Conservation (phyloP, 2,329 filamentous ascomycete genomes). For the Laburnicola sp. region DNA sequence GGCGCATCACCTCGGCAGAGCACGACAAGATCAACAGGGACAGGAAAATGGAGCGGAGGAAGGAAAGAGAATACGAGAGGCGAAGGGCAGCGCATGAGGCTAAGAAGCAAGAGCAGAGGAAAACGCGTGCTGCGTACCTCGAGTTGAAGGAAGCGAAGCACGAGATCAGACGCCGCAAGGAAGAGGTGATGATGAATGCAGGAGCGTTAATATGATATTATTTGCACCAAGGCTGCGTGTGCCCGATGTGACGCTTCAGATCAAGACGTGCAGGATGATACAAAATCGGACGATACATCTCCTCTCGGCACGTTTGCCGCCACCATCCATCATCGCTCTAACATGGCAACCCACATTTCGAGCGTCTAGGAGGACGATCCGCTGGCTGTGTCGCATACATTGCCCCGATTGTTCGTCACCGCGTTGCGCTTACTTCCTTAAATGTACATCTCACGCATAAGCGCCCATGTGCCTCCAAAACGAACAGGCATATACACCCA, state of each 20-base stretch:
- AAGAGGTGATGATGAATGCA: constrained; percentile 48
- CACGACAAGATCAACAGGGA: constrained; percentile 47
- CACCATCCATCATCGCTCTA: no score
- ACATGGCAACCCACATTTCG: no score
- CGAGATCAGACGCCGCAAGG: constrained; percentile 49
- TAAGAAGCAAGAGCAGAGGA: constrained; percentile 38
- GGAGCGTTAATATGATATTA: constrained; percentile 43
- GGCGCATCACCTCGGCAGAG: constrained; percentile 54
- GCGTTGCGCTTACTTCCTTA: background rate
- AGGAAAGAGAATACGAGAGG: constrained; percentile 38
- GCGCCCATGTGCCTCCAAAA: background rate
- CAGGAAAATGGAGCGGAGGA: constrained; percentile 47
- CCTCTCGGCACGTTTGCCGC: no score
- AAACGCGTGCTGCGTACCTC: constrained; percentile 35
- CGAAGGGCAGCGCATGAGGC: constrained; percentile 41
- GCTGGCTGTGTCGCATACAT: background rate
- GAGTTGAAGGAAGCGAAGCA: constrained; percentile 43
- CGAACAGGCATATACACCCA: background rate
- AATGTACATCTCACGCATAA: background rate
- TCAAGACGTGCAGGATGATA: no score
- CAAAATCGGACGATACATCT: no score
- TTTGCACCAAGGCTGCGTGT: no score
- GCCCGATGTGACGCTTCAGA: no score
- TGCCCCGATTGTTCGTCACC: background rate
- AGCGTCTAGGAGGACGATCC: no score